These are phyloP conservation scores for Halteria grandinella DNA, from an alignment of 73 alveolate genomes.

Conservation along the genomic window DNA sequence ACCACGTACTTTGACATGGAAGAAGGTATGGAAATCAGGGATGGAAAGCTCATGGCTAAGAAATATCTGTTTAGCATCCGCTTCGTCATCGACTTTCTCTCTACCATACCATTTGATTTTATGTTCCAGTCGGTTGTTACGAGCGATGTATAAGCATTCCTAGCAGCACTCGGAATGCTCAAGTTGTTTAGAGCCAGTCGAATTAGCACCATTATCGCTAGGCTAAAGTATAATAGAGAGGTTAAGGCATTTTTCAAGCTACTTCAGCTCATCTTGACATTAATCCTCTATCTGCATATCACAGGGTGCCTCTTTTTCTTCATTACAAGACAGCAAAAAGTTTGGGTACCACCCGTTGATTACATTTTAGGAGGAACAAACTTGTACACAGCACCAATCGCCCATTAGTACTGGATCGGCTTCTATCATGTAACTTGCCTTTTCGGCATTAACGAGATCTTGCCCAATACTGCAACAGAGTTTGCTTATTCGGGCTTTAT, in stretches of 20 bases:
- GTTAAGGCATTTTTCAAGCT: slow-evolving; percentile 47
- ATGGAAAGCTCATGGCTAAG: slow-evolving; percentile 1
- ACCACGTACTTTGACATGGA: slow-evolving; percentile 29
- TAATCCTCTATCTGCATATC: slow-evolving; percentile 56
- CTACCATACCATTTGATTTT: slow-evolving; percentile 50
- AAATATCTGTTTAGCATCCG: slow-evolving; percentile 1
- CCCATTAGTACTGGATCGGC: slow-evolving; percentile 41
- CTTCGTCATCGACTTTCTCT: slow-evolving; percentile 42
- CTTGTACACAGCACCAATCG: neutral
- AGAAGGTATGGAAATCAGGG: slow-evolving; percentile 40
- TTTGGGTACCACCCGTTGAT: slow-evolving; percentile 27
- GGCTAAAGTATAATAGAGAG: slow-evolving; percentile 30
- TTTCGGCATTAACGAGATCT: slow-evolving; percentile 56
- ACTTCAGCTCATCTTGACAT: slow-evolving; percentile 36
- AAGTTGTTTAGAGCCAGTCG: slow-evolving; percentile 58
- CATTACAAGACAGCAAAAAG: slow-evolving; percentile 22
- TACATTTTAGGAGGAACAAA: slow-evolving; percentile 4
- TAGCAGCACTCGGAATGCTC: slow-evolving; percentile 59
- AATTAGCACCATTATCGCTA: slow-evolving; percentile 27
- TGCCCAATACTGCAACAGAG: slow-evolving; percentile 40
- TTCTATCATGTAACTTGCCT: slow-evolving; percentile 54
- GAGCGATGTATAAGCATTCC: slow-evolving; percentile 1
- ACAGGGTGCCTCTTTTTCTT: slow-evolving; percentile 52
- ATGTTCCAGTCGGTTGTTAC: neutral
- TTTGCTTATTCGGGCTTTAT: slow-evolving; percentile 16